These are phyloP conservation scores for Dryas octopetala DNA, from an alignment of 306 rosid genomes.

Conservation along the genomic window DNA sequence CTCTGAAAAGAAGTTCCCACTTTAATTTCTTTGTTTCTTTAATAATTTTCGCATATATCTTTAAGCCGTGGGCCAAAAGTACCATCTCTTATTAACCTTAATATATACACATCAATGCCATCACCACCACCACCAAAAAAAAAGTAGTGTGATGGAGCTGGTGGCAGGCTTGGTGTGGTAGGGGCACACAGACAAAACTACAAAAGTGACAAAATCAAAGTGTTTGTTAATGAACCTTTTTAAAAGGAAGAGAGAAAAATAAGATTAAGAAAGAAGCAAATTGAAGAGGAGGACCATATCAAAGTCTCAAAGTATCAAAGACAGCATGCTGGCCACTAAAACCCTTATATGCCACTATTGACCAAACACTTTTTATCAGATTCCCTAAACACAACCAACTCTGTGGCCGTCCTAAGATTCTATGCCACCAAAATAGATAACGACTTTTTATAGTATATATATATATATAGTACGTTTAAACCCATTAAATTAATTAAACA, in stretches of 20 bases:
- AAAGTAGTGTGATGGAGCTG: conserved; percentile 39
- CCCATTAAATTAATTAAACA: neutral
- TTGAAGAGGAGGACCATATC: conserved; percentile 34
- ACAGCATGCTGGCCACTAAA: conserved; percentile 70
- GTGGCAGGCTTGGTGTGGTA: conserved; percentile 27
- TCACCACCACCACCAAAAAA: conserved; percentile 8
- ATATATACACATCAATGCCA: neutral
- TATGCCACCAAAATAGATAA: conserved; percentile 46
- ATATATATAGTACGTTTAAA: neutral
- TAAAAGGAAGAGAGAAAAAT: conserved; percentile 15
- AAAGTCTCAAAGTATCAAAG: conserved; percentile 29
- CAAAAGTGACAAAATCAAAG: neutral
- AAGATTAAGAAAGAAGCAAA: conserved; percentile 5
- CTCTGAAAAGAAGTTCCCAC: conserved; percentile 64
- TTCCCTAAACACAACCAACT: conserved; percentile 57
- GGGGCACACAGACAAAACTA: neutral
- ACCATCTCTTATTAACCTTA: conserved; percentile 8
- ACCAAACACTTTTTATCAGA: conserved; percentile 59
- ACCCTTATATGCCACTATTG: conserved; percentile 42
- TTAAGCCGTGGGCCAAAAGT: conserved; percentile 49
- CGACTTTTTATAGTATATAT: conserved; percentile 27
- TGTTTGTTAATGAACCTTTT: conserved; percentile 24
- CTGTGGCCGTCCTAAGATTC: conserved; percentile 80
- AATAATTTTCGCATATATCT: conserved; percentile 14
- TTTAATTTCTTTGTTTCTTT: conserved; percentile 7